These are phyloP conservation scores for Cyclotella kingstonii DNA, from an alignment of 108 stramenopile genomes.

Conservation along the genomic window DNA sequence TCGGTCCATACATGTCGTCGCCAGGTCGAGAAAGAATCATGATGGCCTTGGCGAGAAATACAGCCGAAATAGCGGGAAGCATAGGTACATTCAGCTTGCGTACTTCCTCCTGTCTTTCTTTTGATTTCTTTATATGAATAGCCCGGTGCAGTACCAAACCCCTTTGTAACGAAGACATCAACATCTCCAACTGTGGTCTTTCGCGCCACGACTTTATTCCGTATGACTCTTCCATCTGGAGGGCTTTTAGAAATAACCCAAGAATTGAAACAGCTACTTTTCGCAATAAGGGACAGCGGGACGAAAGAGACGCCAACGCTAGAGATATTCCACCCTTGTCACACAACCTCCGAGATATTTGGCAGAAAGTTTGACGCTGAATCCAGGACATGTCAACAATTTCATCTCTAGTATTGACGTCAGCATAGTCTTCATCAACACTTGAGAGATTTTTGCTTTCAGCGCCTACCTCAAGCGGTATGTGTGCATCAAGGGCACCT, in stretches of 20 bases:
- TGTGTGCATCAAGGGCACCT: constrained; percentile 25
- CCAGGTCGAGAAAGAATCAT: constrained; percentile 59
- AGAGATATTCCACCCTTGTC: constrained; percentile 62
- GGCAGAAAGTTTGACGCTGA: constrained; percentile 23
- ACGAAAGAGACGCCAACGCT: constrained; percentile 58
- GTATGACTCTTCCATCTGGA: constrained; percentile 56
- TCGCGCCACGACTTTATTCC: constrained; percentile 63
- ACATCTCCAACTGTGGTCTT: constrained; percentile 77
- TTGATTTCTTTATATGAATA: constrained; percentile 22
- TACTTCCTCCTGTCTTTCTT: constrained; percentile 1
- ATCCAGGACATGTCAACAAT: constrained; percentile 2
- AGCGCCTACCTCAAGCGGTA: constrained; percentile 7
- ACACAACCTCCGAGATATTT: constrained; percentile 48
- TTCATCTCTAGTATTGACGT: not conserved
- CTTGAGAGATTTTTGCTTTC: not conserved
- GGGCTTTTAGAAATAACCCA: constrained; percentile 50
- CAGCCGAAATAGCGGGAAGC: constrained; percentile 61
- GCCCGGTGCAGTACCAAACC: constrained; percentile 51
- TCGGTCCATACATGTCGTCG: constrained; percentile 69
- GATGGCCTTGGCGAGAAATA: constrained; percentile 70
- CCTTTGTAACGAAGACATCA: constrained; percentile 71
- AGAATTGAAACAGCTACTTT: constrained; percentile 53
- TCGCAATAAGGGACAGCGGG: constrained; percentile 57
- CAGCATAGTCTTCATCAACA: not conserved
- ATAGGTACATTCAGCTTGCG: constrained; percentile 30